Conservation (phyloP, 208 protist genomes). For the Herpetomonas muscarum region DNA sequence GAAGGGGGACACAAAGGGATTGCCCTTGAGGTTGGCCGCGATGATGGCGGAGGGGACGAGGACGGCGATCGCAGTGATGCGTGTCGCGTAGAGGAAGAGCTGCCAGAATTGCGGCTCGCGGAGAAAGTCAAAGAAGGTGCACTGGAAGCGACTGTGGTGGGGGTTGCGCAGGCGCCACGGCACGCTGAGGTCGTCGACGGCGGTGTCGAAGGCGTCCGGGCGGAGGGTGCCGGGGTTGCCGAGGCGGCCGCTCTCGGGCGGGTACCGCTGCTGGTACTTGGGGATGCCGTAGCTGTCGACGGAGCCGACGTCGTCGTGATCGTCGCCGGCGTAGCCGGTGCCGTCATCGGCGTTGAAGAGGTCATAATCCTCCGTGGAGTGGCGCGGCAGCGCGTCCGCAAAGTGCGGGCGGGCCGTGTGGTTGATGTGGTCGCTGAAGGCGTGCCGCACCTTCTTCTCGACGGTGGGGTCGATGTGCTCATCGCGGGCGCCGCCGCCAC, state of each 20-base stretch:
- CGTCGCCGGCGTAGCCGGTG: neutral
- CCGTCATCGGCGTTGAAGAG: neutral
- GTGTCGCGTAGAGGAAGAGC: conserved; percentile 70
- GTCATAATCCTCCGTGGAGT: conserved; percentile 2
- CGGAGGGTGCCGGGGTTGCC: conserved; percentile 1
- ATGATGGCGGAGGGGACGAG: conserved; percentile 65
- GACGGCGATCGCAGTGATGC: conserved; percentile 61
- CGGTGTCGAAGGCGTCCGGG: conserved; percentile 4
- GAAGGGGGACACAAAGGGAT: conserved; percentile 64
- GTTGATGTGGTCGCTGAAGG: too few species aligned
- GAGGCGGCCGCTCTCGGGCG: neutral
- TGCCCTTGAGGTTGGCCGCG: conserved; percentile 33
- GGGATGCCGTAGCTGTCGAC: conserved; percentile 70
- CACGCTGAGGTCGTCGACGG: conserved; percentile 39
- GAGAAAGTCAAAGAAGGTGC: conserved; percentile 64
- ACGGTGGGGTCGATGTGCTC: conserved; percentile 10
- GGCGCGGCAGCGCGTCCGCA: too few species aligned
- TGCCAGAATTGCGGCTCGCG: conserved; percentile 65
- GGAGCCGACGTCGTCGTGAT: conserved; percentile 32
- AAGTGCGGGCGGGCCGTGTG: too few species aligned
- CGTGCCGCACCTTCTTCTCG: too few species aligned
- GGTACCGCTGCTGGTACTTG: conserved; percentile 45
- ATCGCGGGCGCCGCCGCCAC: conserved; percentile 3
- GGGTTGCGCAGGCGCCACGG: conserved; percentile 63
- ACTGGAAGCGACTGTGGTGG: conserved; percentile 10